Evolutionary conservation across 352 stramenopile genomes (phyloP).

Genomic region (Phytophthora cryptogea): DNA sequence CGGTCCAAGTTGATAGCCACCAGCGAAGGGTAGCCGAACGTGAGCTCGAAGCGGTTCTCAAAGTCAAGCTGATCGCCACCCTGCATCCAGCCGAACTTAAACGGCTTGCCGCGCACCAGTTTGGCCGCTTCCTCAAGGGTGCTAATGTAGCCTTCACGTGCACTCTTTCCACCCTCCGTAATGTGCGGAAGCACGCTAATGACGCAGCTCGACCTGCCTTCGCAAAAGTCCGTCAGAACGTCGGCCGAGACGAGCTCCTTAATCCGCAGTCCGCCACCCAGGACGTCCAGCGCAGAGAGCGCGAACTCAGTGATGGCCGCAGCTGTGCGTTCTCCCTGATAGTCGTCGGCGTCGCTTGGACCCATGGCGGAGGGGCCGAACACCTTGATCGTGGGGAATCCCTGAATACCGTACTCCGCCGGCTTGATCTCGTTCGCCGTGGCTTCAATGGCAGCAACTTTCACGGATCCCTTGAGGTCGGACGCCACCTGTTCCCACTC

Average conservation of each 20-base stretch:
- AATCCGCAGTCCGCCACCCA: conserved; percentile 78
- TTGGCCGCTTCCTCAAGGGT: conserved; percentile 85
- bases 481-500: conserved; percentile 91
- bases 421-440: conserved; percentile 92
- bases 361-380: conserved; percentile 80
- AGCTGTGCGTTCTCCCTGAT: conserved; percentile 88
- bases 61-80: conserved; percentile 85
- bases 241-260: conserved; percentile 76
- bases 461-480: conserved; percentile 88
- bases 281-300: conserved; percentile 68
- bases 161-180: conserved; percentile 83
- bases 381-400: conserved; percentile 96
- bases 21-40: conserved; percentile 91
- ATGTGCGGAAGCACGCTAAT: conserved; percentile 91
- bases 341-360: conserved; percentile 71
- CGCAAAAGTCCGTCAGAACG: conserved; percentile 82
- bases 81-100: conserved; percentile 92
- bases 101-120: conserved; percentile 87
- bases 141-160: conserved; percentile 83
- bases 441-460: conserved; percentile 92
- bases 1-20: conserved; percentile 89
- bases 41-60: conserved; percentile 88
- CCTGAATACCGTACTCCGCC: conserved; percentile 87
- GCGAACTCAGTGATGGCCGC: conserved; percentile 81
- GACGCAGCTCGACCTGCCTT: conserved; percentile 89